Percentiles rank a stretch among this genome's conserved stretches.
Evolutionary conservation across 768 basidiomycete species (phyloP).

Genomic region (Naematelia aurantialba): DNA sequence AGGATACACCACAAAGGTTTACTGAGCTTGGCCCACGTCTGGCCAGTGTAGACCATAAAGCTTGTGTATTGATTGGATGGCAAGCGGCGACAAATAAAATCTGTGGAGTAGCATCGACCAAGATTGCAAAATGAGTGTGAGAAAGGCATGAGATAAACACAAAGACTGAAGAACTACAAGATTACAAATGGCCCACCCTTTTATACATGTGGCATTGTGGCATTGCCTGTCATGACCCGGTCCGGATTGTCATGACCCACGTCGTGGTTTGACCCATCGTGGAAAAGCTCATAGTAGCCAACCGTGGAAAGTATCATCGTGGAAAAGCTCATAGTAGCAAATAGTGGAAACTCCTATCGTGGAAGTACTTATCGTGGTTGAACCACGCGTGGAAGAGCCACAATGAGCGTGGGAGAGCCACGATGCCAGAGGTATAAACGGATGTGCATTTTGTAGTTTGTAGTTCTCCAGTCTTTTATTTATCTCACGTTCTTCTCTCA

Average conservation of each 20-base stretch:
- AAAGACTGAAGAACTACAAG: background rate
- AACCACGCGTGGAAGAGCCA: no score
- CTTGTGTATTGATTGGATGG: background rate
- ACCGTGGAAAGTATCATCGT: no score
- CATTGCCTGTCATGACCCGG: background rate
- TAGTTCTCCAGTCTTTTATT: no score
- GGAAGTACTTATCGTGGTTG: conserved; percentile 10
- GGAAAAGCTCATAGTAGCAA: no score
- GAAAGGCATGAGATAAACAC: background rate
- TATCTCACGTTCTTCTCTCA: no score
- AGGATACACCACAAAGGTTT: background rate
- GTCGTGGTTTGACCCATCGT: no score
- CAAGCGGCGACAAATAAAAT: background rate
- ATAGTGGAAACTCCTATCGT: conserved; percentile 4
- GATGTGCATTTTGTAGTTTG: no score
- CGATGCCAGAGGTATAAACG: no score
- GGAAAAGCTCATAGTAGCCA: no score
- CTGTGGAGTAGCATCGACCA: background rate
- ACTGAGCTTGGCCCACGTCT: background rate
- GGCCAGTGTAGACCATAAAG: background rate
- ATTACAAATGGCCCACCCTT: background rate
- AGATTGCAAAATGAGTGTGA: background rate
- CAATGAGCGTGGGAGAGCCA: no score
- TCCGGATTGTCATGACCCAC: no score
- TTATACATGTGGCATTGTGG: background rate